Percentiles rank a stretch among this genome's conserved stretches.
phyloP scores from a whole-genome alignment of 2,329 filamentous ascomycete species.

The Pseudocercospora musae region DNA sequence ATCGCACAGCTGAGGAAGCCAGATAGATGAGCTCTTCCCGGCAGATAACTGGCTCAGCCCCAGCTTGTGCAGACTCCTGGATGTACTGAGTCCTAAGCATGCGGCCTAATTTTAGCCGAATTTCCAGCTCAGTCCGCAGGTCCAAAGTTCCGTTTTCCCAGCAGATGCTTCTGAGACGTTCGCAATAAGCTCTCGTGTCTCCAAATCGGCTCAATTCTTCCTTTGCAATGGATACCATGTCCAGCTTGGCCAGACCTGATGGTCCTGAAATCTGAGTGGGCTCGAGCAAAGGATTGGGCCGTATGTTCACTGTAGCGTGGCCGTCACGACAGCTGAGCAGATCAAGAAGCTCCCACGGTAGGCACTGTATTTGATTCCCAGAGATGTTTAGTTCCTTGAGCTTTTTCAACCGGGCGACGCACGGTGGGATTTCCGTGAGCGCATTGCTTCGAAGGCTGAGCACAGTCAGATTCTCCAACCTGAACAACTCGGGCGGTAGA shows the following conservation, averaged over 20 bases:
- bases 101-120: conserved; percentile 24
- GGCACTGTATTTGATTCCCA: conserved; percentile 58
- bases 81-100: conserved; percentile 19
- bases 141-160: conserved; percentile 10
- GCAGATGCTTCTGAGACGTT: conserved; percentile 10
- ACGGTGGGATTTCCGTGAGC: conserved; percentile 59
- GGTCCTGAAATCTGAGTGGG: conserved; percentile 19
- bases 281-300: conserved; percentile 59
- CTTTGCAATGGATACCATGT: background rate
- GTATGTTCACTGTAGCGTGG: conserved; percentile 53
- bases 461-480: conserved; percentile 59
- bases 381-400: conserved; percentile 64
- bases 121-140: conserved; percentile 21
- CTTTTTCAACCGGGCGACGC: conserved; percentile 56
- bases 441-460: conserved; percentile 65
- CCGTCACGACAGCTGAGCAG: conserved; percentile 47
- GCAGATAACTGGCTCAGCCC: conserved; percentile 11
- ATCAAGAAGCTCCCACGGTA: conserved; percentile 62
- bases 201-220: conserved; percentile 16
- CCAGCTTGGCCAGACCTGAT: conserved; percentile 4
- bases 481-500: conserved; percentile 60
- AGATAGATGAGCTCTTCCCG: conserved; percentile 32
- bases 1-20: conserved; percentile 26
- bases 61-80: conserved; percentile 13
- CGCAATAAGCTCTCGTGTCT: conserved; percentile 16